Evolutionary conservation across 1,284 basidiomycete genomes (phyloP).

Genomic region (Ustilago loliicola): DNA sequence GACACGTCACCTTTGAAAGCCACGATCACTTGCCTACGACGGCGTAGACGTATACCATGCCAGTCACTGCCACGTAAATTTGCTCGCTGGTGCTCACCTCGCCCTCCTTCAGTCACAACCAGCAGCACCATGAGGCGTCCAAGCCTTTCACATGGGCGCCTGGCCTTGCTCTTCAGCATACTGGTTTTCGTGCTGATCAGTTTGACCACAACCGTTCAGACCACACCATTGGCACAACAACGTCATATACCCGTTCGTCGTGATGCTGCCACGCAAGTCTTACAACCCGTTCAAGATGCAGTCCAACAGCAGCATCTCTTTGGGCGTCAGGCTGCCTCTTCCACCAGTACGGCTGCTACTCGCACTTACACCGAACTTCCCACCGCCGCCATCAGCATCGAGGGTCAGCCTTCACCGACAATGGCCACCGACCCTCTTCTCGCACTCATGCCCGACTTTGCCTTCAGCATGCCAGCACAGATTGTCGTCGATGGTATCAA

Average conservation of each 20-base stretch:
- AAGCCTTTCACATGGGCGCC: neutral
- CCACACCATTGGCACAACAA: slow-evolving; percentile 2
- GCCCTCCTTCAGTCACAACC: neutral
- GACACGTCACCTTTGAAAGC: neutral
- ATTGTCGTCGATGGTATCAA: slow-evolving; percentile 88
- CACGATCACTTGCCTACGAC: neutral
- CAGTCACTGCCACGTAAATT: neutral
- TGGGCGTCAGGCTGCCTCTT: slow-evolving; percentile 15
- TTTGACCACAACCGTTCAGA: slow-evolving; percentile 6
- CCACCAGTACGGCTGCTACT: slow-evolving; percentile 13
- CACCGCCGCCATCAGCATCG: slow-evolving; percentile 45
- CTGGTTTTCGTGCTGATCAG: slow-evolving; percentile 25
- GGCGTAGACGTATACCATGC: slow-evolving; percentile 10
- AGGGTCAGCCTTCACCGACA: slow-evolving; percentile 56
- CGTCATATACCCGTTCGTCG: slow-evolving; percentile 4
- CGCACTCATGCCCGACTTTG: slow-evolving; percentile 71
- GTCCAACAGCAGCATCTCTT: slow-evolving; percentile 14
- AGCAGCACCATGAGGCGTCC: slow-evolving; percentile 19
- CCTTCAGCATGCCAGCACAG: slow-evolving; percentile 90
- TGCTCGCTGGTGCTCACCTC: slow-evolving; percentile 2
- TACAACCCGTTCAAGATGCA: slow-evolving; percentile 4
- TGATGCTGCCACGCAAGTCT: slow-evolving; percentile 14
- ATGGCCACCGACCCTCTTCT: slow-evolving; percentile 42
- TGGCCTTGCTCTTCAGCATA: slow-evolving; percentile 17
- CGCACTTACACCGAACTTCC: slow-evolving; percentile 41